phyloP scores from a whole-genome alignment of 306 rosid species.

The Quercus agrifolia region DNA sequence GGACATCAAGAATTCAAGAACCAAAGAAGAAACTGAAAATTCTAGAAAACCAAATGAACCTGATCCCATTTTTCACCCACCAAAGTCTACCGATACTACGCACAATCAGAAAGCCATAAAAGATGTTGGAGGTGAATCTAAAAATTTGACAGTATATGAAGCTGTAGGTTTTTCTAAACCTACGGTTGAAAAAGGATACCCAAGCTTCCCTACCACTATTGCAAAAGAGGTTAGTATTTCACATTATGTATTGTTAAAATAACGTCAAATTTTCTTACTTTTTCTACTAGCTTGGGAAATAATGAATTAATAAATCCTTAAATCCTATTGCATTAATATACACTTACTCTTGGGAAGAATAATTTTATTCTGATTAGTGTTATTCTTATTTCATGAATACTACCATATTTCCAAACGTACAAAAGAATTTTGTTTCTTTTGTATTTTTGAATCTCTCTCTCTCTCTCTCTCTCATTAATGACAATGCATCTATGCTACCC shows the following conservation, averaged over 20 bases:
- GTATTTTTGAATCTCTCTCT: neutral
- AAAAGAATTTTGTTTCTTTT: neutral
- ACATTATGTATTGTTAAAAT: neutral
- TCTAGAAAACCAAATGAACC: neutral
- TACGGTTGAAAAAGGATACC: too few relatives aligned
- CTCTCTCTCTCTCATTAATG: neutral
- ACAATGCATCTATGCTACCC: neutral
- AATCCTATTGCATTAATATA: too few relatives aligned
- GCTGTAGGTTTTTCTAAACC: too few relatives aligned
- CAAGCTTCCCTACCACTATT: too few relatives aligned
- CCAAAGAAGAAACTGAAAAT: neutral
- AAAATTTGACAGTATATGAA: too few relatives aligned
- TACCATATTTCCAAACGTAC: neutral
- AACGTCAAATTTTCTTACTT: too few relatives aligned
- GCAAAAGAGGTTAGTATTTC: slow-evolving; percentile 3
- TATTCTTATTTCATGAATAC: neutral
- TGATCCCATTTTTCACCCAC: neutral
- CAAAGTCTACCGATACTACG: neutral
- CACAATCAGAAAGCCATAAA: neutral
- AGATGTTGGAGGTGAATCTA: slow-evolving; percentile 2
- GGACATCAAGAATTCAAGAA: neutral
- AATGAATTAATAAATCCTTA: too few relatives aligned
- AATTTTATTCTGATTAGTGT: neutral
- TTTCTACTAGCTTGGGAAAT: too few relatives aligned
- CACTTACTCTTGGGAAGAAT: neutral